Percentiles rank a stretch among this genome's conserved stretches.
Evolutionary conservation across 768 basidiomycete species (phyloP).

Genomic region (Crucibulum laeve): DNA sequence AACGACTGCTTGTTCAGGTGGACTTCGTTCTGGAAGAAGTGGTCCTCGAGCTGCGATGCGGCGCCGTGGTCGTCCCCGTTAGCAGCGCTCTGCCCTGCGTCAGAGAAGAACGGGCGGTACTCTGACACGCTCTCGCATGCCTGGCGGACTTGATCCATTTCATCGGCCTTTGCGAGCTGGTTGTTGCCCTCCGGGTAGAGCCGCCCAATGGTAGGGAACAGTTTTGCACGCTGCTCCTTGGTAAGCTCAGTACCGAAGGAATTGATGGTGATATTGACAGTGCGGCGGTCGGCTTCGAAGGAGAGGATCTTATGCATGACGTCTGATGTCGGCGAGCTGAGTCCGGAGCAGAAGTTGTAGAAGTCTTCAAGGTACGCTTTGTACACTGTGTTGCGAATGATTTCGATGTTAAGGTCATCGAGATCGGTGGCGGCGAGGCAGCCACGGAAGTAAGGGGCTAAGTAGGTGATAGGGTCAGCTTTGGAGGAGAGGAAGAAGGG

Average conservation of each 20-base stretch:
- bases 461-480: conserved; percentile 1
- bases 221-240: conserved; percentile 91
- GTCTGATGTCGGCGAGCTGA: conserved; percentile 84
- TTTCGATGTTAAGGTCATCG: conserved; percentile 99
- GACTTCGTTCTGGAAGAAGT: conserved; percentile 93
- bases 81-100: conserved; percentile 29
- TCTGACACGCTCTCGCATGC: conserved; percentile 87
- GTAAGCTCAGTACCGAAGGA: conserved; percentile 93
- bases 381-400: conserved; percentile 98
- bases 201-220: conserved; percentile 92
- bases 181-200: conserved; percentile 97
- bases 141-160: conserved; percentile 86
- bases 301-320: conserved; percentile 90
- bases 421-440: conserved; percentile 94
- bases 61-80: conserved; percentile 40
- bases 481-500: background rate
- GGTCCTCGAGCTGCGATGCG: conserved; percentile 79
- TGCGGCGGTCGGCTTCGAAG: conserved; percentile 96
- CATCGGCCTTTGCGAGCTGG: conserved; percentile 88
- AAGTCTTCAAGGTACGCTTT: conserved; percentile 99
- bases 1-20: conserved; percentile 92
- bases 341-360: conserved; percentile 71
- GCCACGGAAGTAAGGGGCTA: conserved; percentile 94
- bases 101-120: conserved; percentile 87
- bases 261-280: conserved; percentile 99